A percentile compares a stretch with the other conserved stretches of the same genome.
These are phyloP conservation scores for Ustilago sp. DNA, from an alignment of 1,284 basidiomycete species.

Conservation along the genomic window DNA sequence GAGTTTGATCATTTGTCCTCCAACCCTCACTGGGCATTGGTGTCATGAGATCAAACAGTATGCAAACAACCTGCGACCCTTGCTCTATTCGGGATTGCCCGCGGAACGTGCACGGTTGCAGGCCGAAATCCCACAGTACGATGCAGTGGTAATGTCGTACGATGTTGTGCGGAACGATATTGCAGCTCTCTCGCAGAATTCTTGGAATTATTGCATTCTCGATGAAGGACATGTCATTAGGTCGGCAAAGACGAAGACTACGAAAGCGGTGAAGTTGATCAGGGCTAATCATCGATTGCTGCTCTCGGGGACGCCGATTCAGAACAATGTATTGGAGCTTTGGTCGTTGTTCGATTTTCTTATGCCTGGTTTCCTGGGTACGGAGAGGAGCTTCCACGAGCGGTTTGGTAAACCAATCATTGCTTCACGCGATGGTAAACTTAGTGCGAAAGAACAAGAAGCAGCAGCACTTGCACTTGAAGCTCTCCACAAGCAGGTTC, in stretches of 20 bases:
- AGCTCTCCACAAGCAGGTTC: conserved; percentile 96
- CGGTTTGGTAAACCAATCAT: conserved; percentile 95
- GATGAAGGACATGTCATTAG: conserved; percentile 99
- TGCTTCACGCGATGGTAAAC: conserved; percentile 92
- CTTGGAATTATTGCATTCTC: conserved; percentile 96
- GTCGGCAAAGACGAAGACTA: conserved; percentile 97
- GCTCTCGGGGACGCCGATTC: conserved; percentile 96
- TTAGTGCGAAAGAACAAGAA: conserved; percentile 86
- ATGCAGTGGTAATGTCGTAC: conserved; percentile 95
- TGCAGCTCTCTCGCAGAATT: conserved; percentile 77
- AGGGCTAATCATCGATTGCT: conserved; percentile 92
- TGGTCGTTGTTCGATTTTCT: conserved; percentile 99
- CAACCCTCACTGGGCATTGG: conserved; percentile 96
- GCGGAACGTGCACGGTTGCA: conserved; percentile 78
- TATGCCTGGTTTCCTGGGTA: conserved; percentile 98
- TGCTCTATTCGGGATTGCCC: conserved; percentile 92
- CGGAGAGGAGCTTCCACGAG: conserved; percentile 93
- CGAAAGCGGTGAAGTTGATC: conserved; percentile 93
- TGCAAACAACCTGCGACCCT: conserved; percentile 82
- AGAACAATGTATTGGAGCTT: conserved; percentile 97
- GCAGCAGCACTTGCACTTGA: conserved; percentile 85
- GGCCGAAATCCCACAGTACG: conserved; percentile 70
- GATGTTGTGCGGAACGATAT: conserved; percentile 98
- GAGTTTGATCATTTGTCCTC: conserved; percentile 94
- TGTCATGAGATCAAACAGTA: conserved; percentile 97